phyloP scores from a whole-genome alignment of 2,329 filamentous ascomycete genomes.

The Lasiodiplodia sp. region DNA sequence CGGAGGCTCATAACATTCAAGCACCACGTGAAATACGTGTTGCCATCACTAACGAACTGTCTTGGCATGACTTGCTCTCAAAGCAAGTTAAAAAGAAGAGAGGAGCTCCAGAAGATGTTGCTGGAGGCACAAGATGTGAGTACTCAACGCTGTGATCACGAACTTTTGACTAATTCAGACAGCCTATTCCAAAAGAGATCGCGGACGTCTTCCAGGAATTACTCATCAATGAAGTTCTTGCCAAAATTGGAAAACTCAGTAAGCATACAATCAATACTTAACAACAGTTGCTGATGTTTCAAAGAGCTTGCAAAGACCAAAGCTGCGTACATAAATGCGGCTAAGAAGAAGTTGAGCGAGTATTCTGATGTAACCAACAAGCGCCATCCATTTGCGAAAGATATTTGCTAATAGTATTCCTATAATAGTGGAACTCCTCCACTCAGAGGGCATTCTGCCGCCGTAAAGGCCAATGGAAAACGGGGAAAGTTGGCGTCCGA shows the following conservation, averaged over 20 bases:
- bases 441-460: slow-evolving; percentile 2
- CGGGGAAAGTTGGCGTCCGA: neutral
- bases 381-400: neutral
- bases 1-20: slow-evolving; percentile 31
- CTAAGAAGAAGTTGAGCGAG: neutral
- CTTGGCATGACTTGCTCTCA: slow-evolving; percentile 36
- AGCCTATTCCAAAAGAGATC: neutral
- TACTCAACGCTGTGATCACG: too few species aligned
- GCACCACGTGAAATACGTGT: slow-evolving; percentile 27
- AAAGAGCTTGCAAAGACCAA: neutral
- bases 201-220: neutral
- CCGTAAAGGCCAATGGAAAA: slow-evolving; percentile 16
- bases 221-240: neutral
- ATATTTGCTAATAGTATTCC: neutral
- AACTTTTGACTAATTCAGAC: neutral
- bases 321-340: neutral
- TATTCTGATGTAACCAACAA: neutral
- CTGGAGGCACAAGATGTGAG: neutral
- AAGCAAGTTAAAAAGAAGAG: slow-evolving; percentile 32
- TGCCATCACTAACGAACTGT: slow-evolving; percentile 31
- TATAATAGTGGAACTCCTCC: neutral
- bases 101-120: slow-evolving; percentile 29
- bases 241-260: neutral
- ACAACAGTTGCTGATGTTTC: neutral
- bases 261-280: too few species aligned